A percentile compares a stretch with the other conserved stretches of the same genome.
Conservation (phyloP, 371 early-diverging fungal genomes). For the Batkoa obscura region DNA sequence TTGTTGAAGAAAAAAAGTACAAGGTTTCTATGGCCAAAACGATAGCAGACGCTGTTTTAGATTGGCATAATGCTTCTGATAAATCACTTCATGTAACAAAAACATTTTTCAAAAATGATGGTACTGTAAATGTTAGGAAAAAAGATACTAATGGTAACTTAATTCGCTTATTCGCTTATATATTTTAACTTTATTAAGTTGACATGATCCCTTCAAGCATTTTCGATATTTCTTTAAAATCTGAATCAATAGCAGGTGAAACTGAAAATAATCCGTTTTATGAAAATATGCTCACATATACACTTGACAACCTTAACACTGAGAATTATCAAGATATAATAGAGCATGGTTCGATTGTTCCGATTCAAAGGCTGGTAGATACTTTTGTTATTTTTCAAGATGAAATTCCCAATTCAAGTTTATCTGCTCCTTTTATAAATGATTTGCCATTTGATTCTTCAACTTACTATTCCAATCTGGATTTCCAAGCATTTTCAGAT, state of each 20-base stretch:
- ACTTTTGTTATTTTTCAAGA: neutral
- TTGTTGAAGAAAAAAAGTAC: slow-evolving; percentile 1
- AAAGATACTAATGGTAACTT: neutral
- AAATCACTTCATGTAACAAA: neutral
- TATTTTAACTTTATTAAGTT: neutral
- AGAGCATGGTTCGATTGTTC: neutral
- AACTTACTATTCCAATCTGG: neutral
- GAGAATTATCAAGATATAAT: neutral
- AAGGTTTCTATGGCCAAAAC: neutral
- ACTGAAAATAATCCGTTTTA: neutral
- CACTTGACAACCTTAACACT: neutral
- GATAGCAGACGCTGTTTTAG: neutral
- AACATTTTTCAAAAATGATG: neutral
- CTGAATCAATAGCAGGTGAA: neutral
- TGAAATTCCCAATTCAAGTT: neutral
- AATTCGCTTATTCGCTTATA: neutral
- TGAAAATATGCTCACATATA: neutral
- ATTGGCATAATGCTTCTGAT: neutral
- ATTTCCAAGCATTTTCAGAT: neutral
- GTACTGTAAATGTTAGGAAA: neutral
- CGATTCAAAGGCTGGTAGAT: neutral
- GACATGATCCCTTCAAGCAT: neutral
- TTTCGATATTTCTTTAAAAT: neutral
- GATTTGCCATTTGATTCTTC: neutral
- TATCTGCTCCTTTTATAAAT: neutral